Evolutionary conservation across 225 moss, liverwort and hornwort genomes (phyloP).

Genomic region (Bryum argenteum): DNA sequence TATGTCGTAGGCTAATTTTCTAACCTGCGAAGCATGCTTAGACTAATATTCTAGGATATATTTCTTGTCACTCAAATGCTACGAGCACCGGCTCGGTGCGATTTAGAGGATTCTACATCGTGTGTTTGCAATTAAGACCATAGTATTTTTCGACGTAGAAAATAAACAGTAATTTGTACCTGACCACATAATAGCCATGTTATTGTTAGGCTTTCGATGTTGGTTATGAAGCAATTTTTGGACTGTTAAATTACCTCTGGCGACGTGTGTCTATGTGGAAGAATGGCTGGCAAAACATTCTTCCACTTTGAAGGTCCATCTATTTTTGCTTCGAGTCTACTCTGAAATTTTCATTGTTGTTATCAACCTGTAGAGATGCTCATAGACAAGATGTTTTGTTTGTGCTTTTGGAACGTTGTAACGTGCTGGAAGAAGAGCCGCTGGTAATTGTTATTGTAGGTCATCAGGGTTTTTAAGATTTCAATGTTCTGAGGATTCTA

Average conservation of each 20-base stretch:
- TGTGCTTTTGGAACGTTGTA: neutral
- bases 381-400: constrained; percentile 2
- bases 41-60: too few species aligned
- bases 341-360: neutral
- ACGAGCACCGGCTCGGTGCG: too few species aligned
- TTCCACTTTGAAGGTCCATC: neutral
- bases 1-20: too few species aligned
- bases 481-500: too few species aligned
- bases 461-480: neutral
- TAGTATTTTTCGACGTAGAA: neutral
- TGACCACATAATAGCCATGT: too few species aligned
- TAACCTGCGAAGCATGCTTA: too few species aligned
- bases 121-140: too few species aligned
- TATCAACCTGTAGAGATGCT: neutral
- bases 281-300: neutral
- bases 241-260: neutral
- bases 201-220: neutral
- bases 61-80: neutral
- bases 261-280: too few species aligned
- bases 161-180: neutral
- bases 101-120: too few species aligned
- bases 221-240: neutral
- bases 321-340: neutral
- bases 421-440: neutral
- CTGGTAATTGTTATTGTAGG: neutral